Percentiles rank a stretch among this genome's conserved stretches.
Evolutionary conservation across 495 filamentous ascomycete genomes (phyloP).

Genomic region (Lasiosphaeriaceae sp.): DNA sequence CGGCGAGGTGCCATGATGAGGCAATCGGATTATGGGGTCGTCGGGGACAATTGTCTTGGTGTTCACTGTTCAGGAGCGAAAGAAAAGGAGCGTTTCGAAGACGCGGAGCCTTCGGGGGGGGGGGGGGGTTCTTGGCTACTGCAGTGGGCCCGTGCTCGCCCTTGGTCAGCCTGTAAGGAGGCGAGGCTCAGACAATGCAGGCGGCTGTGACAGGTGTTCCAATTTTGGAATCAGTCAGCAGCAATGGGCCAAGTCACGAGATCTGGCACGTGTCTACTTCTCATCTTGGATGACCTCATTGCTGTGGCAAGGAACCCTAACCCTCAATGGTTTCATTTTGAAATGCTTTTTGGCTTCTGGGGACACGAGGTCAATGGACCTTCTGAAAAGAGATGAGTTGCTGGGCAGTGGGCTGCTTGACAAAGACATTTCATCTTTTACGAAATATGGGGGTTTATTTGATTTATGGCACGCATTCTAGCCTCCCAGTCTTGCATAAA

Average conservation of each 20-base stretch:
- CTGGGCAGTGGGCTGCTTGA: too few relatives aligned
- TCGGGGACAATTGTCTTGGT: neutral
- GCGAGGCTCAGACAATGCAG: neutral
- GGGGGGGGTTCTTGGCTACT: neutral
- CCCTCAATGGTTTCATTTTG: too few relatives aligned
- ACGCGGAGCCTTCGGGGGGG: constrained; percentile 26
- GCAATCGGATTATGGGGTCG: neutral
- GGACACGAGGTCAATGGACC: too few relatives aligned
- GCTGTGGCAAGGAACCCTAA: neutral
- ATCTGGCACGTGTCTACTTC: neutral
- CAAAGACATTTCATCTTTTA: too few relatives aligned
- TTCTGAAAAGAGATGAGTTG: too few relatives aligned
- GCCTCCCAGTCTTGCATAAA: neutral
- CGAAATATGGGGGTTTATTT: too few relatives aligned
- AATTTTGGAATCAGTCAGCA: constrained; percentile 2
- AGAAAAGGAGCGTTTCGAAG: constrained; percentile 23
- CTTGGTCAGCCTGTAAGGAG: constrained; percentile 24
- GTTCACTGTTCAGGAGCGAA: neutral
- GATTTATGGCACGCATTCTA: too few relatives aligned
- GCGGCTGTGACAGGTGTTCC: constrained; percentile 21
- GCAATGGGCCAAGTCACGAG: neutral
- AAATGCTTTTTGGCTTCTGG: too few relatives aligned
- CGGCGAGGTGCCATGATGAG: constrained; percentile 31
- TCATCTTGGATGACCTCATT: neutral
- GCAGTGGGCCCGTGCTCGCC: neutral